A percentile compares a stretch with the other conserved stretches of the same genome.
phyloP scores from a whole-genome alignment of 306 rosid genomes.

The Datisca glomerata region DNA sequence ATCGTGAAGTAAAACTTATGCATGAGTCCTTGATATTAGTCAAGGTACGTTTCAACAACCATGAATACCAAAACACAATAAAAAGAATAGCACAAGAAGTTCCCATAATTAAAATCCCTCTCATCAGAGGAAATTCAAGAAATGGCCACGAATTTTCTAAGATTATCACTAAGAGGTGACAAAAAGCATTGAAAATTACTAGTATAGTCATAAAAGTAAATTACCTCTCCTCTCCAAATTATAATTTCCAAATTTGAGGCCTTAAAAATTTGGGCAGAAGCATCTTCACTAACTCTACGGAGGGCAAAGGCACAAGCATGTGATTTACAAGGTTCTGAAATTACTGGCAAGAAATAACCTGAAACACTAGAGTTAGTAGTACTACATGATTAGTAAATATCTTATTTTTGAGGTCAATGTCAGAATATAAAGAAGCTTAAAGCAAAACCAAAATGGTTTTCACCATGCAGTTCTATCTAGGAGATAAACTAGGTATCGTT shows the following conservation, averaged over 20 bases:
- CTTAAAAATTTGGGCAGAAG: conserved; percentile 64
- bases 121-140: background rate
- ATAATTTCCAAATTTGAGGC: conserved; percentile 86
- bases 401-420: background rate
- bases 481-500: too few species aligned
- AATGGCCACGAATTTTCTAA: background rate
- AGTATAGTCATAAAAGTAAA: conserved; percentile 8
- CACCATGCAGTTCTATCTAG: too few species aligned
- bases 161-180: background rate
- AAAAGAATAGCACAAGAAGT: background rate
- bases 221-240: conserved; percentile 98
- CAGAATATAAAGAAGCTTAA: background rate
- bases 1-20: too few species aligned
- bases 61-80: background rate
- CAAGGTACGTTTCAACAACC: too few species aligned
- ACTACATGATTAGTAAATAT: background rate
- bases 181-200: background rate
- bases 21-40: too few species aligned
- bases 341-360: conserved; percentile 88
- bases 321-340: conserved; percentile 68
- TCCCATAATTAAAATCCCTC: background rate
- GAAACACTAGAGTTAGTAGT: conserved; percentile 8
- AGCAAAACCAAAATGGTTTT: background rate
- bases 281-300: conserved; percentile 90
- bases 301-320: conserved; percentile 82